Conservation (phyloP, 1,284 basidiomycete species). For the Gymnopus androsaceus region DNA sequence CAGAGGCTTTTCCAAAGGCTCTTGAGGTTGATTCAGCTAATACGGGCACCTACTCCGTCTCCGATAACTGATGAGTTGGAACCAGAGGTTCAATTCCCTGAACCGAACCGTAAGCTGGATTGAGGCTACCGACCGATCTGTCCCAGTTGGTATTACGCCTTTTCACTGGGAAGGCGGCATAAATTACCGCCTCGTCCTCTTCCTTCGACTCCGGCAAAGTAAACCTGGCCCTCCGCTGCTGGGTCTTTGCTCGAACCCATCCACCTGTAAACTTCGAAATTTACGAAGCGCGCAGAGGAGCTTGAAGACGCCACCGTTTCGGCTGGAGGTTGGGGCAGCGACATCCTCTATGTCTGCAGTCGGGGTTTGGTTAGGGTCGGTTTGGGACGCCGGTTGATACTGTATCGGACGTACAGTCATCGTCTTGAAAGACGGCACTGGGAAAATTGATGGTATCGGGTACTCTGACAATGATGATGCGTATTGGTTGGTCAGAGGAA, state of each 20-base stretch:
- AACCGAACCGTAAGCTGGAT: background rate
- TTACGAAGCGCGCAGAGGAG: no score
- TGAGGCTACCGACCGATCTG: background rate
- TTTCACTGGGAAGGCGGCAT: conserved; percentile 7
- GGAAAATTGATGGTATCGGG: background rate
- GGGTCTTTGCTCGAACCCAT: background rate
- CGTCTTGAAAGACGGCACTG: background rate
- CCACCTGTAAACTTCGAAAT: no score
- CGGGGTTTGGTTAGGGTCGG: no score
- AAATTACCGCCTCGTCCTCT: conserved; percentile 6
- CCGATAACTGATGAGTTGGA: background rate
- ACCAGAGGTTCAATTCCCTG: background rate
- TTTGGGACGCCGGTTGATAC: no score
- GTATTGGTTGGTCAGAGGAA: background rate
- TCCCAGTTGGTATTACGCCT: background rate
- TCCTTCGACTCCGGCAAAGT: background rate
- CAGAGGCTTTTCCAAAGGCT: no score
- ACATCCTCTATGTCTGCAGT: no score
- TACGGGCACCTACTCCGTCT: background rate
- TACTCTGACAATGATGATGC: background rate
- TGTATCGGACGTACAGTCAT: background rate
- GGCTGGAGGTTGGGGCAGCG: no score
- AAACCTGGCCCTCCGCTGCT: background rate
- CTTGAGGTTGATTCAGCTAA: no score
- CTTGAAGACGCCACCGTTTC: no score